Percentiles rank a stretch among this genome's conserved stretches.
phyloP scores from a whole-genome alignment of 2,329 filamentous ascomycete genomes.

The Elsinoe perseae region DNA sequence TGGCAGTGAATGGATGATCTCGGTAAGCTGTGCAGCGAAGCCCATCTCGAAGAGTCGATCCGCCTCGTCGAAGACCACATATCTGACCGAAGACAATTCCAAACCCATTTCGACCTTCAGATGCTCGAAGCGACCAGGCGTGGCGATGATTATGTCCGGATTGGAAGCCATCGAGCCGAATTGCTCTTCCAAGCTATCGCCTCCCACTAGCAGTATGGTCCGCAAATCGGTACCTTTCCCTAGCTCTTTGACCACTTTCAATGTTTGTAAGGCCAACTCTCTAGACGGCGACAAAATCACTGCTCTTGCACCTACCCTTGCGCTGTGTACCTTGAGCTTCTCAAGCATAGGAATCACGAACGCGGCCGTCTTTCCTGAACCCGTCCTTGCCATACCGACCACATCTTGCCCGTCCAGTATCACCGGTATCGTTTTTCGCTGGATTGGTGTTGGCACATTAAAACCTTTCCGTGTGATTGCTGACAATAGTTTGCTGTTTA shows the following conservation, averaged over 20 bases:
- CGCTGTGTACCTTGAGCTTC: constrained; percentile 78
- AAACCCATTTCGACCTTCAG: constrained; percentile 93
- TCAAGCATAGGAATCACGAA: constrained; percentile 99
- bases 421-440: constrained; percentile 90
- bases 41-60: constrained; percentile 98
- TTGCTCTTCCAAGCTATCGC: constrained; percentile 92
- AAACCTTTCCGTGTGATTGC: constrained; percentile 93
- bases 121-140: constrained; percentile 91
- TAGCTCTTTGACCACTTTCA: constrained; percentile 95
- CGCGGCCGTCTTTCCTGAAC: constrained; percentile 94
- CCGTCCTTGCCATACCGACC: constrained; percentile 98
- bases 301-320: constrained; percentile 75
- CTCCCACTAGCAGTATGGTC: constrained; percentile 83
- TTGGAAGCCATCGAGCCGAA: constrained; percentile 89
- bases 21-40: constrained; percentile 84
- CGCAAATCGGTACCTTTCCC: constrained; percentile 84
- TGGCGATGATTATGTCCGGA: constrained; percentile 84
- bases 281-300: constrained; percentile 86
- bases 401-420: constrained; percentile 87
- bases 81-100: constrained; percentile 81
- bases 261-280: constrained; percentile 86
- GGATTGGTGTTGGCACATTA: constrained; percentile 91
- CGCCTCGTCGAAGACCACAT: constrained; percentile 96
- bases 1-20: constrained; percentile 85
- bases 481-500: constrained; percentile 76